A percentile compares a stretch with the other conserved stretches of the same genome.
Conservation (phyloP, 1,139 yeast species). For the Pichia sp. region DNA sequence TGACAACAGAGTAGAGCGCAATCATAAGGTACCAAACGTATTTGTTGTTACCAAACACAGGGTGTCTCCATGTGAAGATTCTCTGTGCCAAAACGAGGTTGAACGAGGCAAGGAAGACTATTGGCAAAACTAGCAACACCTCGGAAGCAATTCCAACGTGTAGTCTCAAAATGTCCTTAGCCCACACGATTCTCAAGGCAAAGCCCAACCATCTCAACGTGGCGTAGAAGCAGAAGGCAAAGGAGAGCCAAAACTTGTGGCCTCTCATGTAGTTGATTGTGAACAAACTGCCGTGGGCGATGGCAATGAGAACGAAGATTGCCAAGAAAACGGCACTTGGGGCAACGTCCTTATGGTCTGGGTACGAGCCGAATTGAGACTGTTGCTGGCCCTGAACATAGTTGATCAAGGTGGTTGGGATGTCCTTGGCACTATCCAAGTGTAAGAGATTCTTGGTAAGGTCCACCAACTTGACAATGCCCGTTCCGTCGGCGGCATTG, state of each 20-base stretch:
- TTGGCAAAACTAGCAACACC: conserved; percentile 54
- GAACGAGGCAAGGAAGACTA: conserved; percentile 51
- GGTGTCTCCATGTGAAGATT: conserved; percentile 78
- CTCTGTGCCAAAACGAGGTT: conserved; percentile 72
- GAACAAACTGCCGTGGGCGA: conserved; percentile 50
- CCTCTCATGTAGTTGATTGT: conserved; percentile 51
- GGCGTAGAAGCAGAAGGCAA: conserved; percentile 54
- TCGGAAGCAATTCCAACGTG: conserved; percentile 56
- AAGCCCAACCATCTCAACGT: conserved; percentile 55
- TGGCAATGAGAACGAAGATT: conserved; percentile 45
- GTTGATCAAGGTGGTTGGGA: conserved; percentile 38
- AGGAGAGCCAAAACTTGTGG: conserved; percentile 57
- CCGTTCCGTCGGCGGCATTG: conserved; percentile 51
- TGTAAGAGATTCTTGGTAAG: conserved; percentile 29
- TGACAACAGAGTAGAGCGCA: conserved; percentile 48
- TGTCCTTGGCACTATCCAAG: conserved; percentile 22
- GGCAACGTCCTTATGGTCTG: conserved; percentile 50
- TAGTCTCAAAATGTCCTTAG: conserved; percentile 42
- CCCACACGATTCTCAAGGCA: conserved; percentile 58
- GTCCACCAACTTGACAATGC: conserved; percentile 35
- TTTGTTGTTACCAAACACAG: conserved; percentile 60
- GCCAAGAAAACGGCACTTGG: conserved; percentile 60
- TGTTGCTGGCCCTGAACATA: conserved; percentile 41
- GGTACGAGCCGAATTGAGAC: conserved; percentile 65
- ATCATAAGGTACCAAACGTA: conserved; percentile 55